phyloP scores from a whole-genome alignment of 768 basidiomycete genomes.

The Mycena polygramma region DNA sequence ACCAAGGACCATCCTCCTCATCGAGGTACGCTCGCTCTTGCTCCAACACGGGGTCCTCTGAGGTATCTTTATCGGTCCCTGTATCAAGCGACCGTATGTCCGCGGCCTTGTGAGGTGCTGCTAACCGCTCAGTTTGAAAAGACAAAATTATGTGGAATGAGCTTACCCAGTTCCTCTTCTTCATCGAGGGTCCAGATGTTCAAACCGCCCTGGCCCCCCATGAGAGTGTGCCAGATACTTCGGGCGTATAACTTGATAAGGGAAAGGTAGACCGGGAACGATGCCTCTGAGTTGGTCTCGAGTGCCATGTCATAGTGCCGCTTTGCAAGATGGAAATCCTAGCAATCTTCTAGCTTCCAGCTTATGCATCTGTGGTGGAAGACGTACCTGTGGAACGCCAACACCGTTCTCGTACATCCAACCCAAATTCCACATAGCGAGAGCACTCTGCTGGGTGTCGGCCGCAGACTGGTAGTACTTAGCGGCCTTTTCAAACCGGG shows the following conservation, averaged over 20 bases:
- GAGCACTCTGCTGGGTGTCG: constrained; percentile 90
- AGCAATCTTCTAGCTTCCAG: constrained; percentile 5
- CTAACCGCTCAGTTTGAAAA: neutral
- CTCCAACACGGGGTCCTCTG: constrained; percentile 46
- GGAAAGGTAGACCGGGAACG: constrained; percentile 87
- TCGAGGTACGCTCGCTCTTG: constrained; percentile 53
- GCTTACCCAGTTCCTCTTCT: constrained; percentile 57
- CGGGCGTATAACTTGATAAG: constrained; percentile 84
- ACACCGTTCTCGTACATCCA: constrained; percentile 99
- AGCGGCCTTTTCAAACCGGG: constrained; percentile 90
- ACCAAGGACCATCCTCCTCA: constrained; percentile 82
- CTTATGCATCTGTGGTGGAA: neutral
- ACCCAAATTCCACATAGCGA: constrained; percentile 98
- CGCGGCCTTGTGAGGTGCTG: constrained; percentile 39
- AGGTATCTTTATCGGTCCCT: constrained; percentile 44
- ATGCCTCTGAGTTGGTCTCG: constrained; percentile 91
- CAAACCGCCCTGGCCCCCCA: constrained; percentile 77
- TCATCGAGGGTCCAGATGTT: constrained; percentile 75
- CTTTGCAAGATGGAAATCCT: constrained; percentile 98
- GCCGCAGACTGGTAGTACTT: constrained; percentile 96
- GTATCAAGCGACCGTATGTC: constrained; percentile 58
- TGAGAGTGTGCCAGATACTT: constrained; percentile 86
- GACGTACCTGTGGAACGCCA: constrained; percentile 84
- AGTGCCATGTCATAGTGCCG: constrained; percentile 92
- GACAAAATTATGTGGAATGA: constrained; percentile 16